These are phyloP conservation scores for Trichophyton equinum DNA, from an alignment of 2,329 filamentous ascomycete genomes.

Conservation along the genomic window DNA sequence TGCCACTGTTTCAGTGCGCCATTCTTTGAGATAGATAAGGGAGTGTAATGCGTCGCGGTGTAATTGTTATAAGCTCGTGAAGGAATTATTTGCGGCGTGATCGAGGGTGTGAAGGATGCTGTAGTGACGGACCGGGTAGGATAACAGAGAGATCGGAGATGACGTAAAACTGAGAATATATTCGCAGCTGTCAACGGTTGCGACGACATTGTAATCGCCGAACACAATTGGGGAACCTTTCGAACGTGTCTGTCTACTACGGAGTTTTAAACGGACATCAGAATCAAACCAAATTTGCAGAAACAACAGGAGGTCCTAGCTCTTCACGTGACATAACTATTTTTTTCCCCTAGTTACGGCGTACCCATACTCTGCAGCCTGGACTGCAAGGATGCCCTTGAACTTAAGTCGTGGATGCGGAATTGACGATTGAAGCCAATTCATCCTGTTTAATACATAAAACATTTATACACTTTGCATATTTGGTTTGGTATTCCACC, in stretches of 20 bases:
- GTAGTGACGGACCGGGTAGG: not conserved
- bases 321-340: not conserved
- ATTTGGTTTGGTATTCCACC: too few relatives aligned
- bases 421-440: too few relatives aligned
- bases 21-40: not conserved
- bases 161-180: not conserved
- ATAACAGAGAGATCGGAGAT: not conserved
- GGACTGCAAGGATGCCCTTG: too few relatives aligned
- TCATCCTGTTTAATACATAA: too few relatives aligned
- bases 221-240: not conserved
- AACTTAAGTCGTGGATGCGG: too few relatives aligned
- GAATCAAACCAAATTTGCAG: not conserved
- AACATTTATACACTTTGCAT: too few relatives aligned
- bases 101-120: not conserved
- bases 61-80: not conserved
- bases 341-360: not conserved
- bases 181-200: not conserved
- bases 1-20: not conserved
- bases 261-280: not conserved
- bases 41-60: not conserved
- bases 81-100: not conserved
- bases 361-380: too few relatives aligned
- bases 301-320: not conserved
- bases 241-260: not conserved
- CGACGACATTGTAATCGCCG: not conserved